phyloP scores from a whole-genome alignment of 495 filamentous ascomycete species.

The Mytilinidion resinicola region DNA sequence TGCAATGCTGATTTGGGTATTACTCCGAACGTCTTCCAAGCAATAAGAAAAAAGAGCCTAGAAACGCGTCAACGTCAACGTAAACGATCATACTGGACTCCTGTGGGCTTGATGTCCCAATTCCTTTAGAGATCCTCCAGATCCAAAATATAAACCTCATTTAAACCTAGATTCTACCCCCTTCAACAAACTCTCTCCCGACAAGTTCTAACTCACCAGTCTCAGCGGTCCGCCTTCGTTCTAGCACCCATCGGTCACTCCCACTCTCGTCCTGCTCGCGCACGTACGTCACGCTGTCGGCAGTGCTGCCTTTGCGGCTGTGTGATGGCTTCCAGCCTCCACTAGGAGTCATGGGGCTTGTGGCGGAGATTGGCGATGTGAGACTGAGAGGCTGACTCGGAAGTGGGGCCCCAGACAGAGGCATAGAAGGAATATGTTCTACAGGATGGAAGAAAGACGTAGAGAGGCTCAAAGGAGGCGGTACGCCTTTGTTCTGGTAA shows the following conservation, averaged over 20 bases:
- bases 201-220: constrained; percentile 37
- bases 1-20: no score
- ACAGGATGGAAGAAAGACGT: constrained; percentile 12
- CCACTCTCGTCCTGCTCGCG: constrained; percentile 32
- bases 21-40: no score
- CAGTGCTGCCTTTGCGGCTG: constrained; percentile 32
- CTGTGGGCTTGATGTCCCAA: no score
- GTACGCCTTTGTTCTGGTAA: neutral
- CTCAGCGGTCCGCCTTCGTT: constrained; percentile 38
- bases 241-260: constrained; percentile 37
- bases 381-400: constrained; percentile 13
- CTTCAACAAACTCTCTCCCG: constrained; percentile 36
- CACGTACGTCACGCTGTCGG: constrained; percentile 39
- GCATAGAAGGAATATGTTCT: neutral
- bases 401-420: constrained; percentile 1
- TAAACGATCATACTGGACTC: no score
- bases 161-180: constrained; percentile 34
- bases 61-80: no score
- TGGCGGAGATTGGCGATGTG: constrained; percentile 16
- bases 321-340: constrained; percentile 26
- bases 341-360: constrained; percentile 15
- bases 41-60: no score
- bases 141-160: no score
- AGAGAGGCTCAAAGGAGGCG: constrained; percentile 12
- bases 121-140: no score